phyloP scores from a whole-genome alignment of 805 yeast species.

The Torulaspora indica region DNA sequence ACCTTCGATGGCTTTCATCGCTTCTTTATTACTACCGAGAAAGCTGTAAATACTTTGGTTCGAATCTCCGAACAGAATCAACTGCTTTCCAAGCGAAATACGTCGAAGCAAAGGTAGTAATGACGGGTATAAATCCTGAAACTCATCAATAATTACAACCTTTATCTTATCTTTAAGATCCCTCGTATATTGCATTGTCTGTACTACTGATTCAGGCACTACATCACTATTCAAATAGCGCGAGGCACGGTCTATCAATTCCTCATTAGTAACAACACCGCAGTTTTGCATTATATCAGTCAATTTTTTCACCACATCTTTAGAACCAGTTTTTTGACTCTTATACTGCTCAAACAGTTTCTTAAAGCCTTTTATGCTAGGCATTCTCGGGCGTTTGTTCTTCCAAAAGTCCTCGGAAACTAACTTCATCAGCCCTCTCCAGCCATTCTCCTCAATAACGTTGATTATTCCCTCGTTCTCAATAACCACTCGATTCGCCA shows the following conservation, averaged over 20 bases:
- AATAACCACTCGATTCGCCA: slow-evolving; percentile 48
- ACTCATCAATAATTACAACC: slow-evolving; percentile 61
- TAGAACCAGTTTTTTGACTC: slow-evolving; percentile 3
- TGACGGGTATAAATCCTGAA: slow-evolving; percentile 60
- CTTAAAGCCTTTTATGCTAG: slow-evolving; percentile 20
- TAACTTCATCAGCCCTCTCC: slow-evolving; percentile 43
- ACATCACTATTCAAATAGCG: slow-evolving; percentile 11
- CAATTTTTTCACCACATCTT: slow-evolving; percentile 22
- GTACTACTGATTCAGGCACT: background rate
- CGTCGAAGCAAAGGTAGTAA: slow-evolving; percentile 44
- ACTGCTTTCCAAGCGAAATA: slow-evolving; percentile 43
- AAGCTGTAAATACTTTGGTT: slow-evolving; percentile 68
- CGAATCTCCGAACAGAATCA: slow-evolving; percentile 67
- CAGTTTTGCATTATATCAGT: slow-evolving; percentile 34
- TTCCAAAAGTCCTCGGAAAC: slow-evolving; percentile 27
- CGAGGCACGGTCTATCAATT: slow-evolving; percentile 27
- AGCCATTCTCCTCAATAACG: slow-evolving; percentile 52
- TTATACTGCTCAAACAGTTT: slow-evolving; percentile 21
- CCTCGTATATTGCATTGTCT: slow-evolving; percentile 10
- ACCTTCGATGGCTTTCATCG: slow-evolving; percentile 28
- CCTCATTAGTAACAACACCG: slow-evolving; percentile 34
- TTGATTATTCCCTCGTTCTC: slow-evolving; percentile 37
- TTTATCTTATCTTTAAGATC: slow-evolving; percentile 28
- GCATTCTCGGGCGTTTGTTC: slow-evolving; percentile 8
- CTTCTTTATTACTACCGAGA: slow-evolving; percentile 46